These are phyloP conservation scores for Gliomastix tumulicola DNA, from an alignment of 2,329 filamentous ascomycete species.

Conservation along the genomic window DNA sequence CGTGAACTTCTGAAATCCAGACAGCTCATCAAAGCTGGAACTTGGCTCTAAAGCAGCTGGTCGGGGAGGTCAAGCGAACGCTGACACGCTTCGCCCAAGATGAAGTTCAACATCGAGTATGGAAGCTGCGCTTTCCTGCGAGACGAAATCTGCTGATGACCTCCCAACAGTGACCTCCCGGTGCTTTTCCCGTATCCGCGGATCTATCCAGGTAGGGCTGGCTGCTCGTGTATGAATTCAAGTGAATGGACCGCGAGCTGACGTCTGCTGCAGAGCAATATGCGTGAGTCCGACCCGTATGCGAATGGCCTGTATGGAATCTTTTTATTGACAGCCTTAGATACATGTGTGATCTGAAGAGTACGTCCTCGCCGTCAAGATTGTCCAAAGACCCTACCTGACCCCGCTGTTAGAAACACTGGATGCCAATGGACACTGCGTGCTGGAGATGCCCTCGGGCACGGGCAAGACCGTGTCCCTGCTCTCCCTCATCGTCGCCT, in stretches of 20 bases:
- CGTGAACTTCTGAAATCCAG: no score
- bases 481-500: constrained; percentile 90
- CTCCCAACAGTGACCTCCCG: constrained; percentile 41
- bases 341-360: constrained; percentile 53
- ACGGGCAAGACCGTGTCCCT: constrained; percentile 97
- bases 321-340: constrained; percentile 16
- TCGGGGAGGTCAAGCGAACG: no score
- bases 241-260: constrained; percentile 7
- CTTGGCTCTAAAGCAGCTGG: no score
- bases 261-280: constrained; percentile 38
- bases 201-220: constrained; percentile 46
- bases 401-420: constrained; percentile 53
- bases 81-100: constrained; percentile 23
- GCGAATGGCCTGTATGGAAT: no score
- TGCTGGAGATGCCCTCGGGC: constrained; percentile 97
- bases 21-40: no score
- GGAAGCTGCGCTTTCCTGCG: constrained; percentile 3
- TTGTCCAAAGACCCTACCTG: constrained; percentile 2
- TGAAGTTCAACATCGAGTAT: constrained; percentile 48
- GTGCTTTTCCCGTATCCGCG: constrained; percentile 52
- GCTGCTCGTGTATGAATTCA: constrained; percentile 7
- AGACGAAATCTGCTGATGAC: background rate
- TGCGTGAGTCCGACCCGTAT: constrained; percentile 31
- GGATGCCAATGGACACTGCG: constrained; percentile 90
- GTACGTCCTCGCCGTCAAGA: constrained; percentile 18